Evolutionary conservation across 1,139 yeast species (phyloP).

Genomic region (Yamadazyma dushanensis): DNA sequence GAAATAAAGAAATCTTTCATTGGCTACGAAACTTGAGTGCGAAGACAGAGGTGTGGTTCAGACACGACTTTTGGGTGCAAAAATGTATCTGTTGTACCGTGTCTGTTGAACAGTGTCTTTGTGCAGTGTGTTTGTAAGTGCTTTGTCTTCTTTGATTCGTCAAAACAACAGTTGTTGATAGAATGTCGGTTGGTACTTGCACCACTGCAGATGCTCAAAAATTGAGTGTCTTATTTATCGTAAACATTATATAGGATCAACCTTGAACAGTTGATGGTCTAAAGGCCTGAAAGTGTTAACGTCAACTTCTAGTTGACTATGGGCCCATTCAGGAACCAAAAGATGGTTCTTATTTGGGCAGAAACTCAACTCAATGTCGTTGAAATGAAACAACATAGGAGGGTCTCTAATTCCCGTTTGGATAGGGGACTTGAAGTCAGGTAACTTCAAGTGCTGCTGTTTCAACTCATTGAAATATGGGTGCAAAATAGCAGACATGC

Average conservation of each 20-base stretch:
- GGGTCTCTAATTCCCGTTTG: constrained; percentile 42
- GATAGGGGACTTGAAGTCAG: constrained; percentile 40
- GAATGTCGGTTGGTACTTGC: not conserved
- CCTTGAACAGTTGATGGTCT: constrained; percentile 6
- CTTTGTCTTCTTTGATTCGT: no score
- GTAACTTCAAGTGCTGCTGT: constrained; percentile 53
- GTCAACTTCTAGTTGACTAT: constrained; percentile 11
- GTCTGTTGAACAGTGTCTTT: no score
- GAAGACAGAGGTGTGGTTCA: not conserved
- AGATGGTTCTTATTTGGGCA: constrained; percentile 33
- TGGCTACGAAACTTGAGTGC: constrained; percentile 3
- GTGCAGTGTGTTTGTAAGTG: no score
- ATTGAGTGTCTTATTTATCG: no score
- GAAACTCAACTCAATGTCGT: constrained; percentile 47
- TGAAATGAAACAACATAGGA: constrained; percentile 51
- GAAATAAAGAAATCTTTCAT: constrained; percentile 1
- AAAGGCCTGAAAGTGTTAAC: constrained; percentile 15
- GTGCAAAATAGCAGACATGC: constrained; percentile 67
- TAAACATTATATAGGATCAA: constrained; percentile 11
- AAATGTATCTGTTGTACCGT: no score
- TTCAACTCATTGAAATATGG: constrained; percentile 78
- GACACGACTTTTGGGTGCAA: constrained; percentile 5
- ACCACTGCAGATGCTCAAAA: no score
- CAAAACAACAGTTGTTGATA: no score
- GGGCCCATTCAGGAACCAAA: constrained; percentile 45